Evolutionary conservation across 2,329 filamentous ascomycete species (phyloP).

Genomic region (Allantophomopsis lycopodina): DNA sequence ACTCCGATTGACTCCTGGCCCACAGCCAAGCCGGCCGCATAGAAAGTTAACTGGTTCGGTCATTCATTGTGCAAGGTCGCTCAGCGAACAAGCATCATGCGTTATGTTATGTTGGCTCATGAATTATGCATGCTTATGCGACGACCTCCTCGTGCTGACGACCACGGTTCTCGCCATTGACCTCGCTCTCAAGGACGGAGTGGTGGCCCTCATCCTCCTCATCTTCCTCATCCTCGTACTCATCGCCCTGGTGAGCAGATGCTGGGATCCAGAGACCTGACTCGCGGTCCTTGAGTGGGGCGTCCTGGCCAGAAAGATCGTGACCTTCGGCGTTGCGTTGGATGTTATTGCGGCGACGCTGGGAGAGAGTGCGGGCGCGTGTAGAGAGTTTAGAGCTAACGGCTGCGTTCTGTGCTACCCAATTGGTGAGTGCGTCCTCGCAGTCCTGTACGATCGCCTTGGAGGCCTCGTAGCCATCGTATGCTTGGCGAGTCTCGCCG

Average conservation of each 20-base stretch:
- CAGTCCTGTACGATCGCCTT: slow-evolving; percentile 99
- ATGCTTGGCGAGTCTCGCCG: slow-evolving; percentile 87
- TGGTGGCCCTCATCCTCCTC: slow-evolving; percentile 43
- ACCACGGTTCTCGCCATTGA: slow-evolving; percentile 43
- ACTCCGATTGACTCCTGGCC: too few species aligned
- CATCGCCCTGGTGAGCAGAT: slow-evolving; percentile 43
- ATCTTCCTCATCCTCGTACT: slow-evolving; percentile 51
- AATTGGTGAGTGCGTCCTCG: slow-evolving; percentile 93
- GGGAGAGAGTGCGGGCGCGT: slow-evolving; percentile 76
- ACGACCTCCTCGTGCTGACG: slow-evolving; percentile 35
- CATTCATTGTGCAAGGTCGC: too few species aligned
- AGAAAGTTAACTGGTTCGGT: too few species aligned
- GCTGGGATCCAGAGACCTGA: slow-evolving; percentile 72
- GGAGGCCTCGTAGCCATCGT: slow-evolving; percentile 96
- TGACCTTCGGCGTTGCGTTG: slow-evolving; percentile 56
- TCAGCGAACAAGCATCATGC: too few species aligned
- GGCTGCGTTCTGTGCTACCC: slow-evolving; percentile 81
- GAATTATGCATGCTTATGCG: slow-evolving; percentile 4
- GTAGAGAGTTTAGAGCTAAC: slow-evolving; percentile 80
- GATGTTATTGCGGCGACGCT: slow-evolving; percentile 65
- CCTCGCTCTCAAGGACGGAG: slow-evolving; percentile 39
- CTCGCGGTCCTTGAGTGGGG: slow-evolving; percentile 62
- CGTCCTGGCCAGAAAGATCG: slow-evolving; percentile 74
- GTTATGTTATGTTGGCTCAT: too few species aligned
- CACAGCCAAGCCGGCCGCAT: too few species aligned